Evolutionary conservation across 75 land plant genomes (phyloP), one percentile per base, ranked within the genome.

Genomic region (Picea glauca): DNA sequence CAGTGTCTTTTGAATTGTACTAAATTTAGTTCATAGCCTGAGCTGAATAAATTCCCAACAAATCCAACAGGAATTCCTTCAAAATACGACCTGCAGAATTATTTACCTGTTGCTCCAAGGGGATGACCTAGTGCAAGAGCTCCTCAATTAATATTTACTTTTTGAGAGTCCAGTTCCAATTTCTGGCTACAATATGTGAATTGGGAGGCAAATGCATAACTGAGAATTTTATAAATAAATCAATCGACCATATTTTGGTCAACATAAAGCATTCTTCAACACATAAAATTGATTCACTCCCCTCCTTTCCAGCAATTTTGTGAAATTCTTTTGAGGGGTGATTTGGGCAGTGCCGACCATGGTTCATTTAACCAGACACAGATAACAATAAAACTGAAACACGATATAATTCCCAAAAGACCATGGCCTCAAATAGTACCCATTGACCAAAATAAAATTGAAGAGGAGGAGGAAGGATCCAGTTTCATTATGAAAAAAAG

Each of bases 81-180:
- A 77, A 72, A 33, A 14, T 40, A 40, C 4, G 43, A 67, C n/a
- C 2, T 4, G 9, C 7, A 14, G 8, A 57, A 40, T 13, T 30
- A 58, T 32, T 33, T 57, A 94, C 96, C 98, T 84, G 97, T 94
- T 32, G 93, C 89, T 32, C 97, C 99, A 74, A 96, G 80, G 54
- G 97, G 99, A 82, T 96, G 99, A 5, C 99, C 97, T 77, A 96
- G 75, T 61, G 99, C 97, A 32, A 96, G 85, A 77, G 94, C 97
- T 72, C 97, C 94, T 76, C 99, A 97, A 81, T 96, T 96, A 18
- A 94, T 94, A 88, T 96, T 96, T 9, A 96, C 85, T 80, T 94
- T 96, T 63, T 87, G 85, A 40, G 87, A 83, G 78, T 96, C 93
- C 20, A 96, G 85, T 31, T 79, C 93, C 80, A 96, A 75, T 82